These are phyloP conservation scores for Psophocarpus tetragonolobus DNA, from an alignment of 306 rosid genomes.

Conservation along the genomic window DNA sequence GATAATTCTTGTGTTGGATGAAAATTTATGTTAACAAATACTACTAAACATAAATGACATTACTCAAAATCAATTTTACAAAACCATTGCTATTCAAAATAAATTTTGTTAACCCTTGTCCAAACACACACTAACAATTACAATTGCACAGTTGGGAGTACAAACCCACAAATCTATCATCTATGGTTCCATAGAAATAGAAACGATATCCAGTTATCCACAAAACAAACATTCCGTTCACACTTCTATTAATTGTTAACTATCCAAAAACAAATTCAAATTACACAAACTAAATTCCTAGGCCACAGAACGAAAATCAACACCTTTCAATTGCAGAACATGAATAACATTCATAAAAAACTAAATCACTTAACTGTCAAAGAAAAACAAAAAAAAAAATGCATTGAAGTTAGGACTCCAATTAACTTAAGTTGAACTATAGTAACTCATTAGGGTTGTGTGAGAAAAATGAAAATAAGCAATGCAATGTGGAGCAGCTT, in stretches of 20 bases:
- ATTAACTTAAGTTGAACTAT: background rate
- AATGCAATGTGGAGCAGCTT: background rate
- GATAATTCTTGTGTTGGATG: background rate
- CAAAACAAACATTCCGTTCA: background rate
- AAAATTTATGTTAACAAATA: background rate
- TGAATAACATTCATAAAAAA: slow-evolving; percentile 1
- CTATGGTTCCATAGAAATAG: background rate
- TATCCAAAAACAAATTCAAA: slow-evolving; percentile 17
- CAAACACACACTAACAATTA: background rate
- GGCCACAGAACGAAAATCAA: background rate
- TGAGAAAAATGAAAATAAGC: background rate
- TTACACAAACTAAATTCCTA: background rate
- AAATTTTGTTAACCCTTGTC: background rate
- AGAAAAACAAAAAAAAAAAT: background rate
- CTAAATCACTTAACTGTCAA: background rate
- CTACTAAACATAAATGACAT: background rate
- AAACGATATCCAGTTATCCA: background rate
- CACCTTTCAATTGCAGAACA: slow-evolving; percentile 17
- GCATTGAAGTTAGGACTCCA: slow-evolving; percentile 16
- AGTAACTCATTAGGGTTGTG: slow-evolving; percentile 3
- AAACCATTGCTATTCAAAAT: background rate
- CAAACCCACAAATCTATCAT: slow-evolving; percentile 19
- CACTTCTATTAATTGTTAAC: slow-evolving; percentile 22
- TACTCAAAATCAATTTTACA: background rate
- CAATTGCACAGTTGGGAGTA: background rate